Conservation (phyloP, 2,329 filamentous ascomycete species). For the Diplodia seriata region DNA sequence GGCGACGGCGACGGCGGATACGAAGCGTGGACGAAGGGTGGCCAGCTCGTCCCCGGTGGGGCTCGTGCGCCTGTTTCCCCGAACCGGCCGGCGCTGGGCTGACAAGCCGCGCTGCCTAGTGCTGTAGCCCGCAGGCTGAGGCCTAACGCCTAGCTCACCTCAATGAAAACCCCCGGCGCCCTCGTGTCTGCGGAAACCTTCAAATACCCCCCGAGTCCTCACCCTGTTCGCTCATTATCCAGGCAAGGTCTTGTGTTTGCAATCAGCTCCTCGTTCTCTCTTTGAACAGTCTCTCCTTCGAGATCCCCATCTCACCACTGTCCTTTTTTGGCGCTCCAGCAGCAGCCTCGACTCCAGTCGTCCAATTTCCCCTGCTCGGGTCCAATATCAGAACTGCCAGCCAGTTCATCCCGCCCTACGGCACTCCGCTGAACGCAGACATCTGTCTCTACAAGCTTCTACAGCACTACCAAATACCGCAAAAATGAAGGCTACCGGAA, state of each 20-base stretch:
- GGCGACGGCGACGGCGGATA: conserved; percentile 1
- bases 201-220: conserved; percentile 23
- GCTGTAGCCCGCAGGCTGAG: conserved; percentile 10
- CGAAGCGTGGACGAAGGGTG: not conserved
- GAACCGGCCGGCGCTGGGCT: conserved; percentile 27
- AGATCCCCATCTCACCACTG: conserved; percentile 22
- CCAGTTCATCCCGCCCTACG: conserved; percentile 18
- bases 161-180: conserved; percentile 16
- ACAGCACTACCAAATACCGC: conserved; percentile 34
- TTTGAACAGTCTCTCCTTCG: conserved; percentile 27
- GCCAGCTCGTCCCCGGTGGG: conserved; percentile 10
- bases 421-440: conserved; percentile 10
- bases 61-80: conserved; percentile 27
- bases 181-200: conserved; percentile 5
- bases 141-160: conserved; percentile 11
- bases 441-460: conserved; percentile 20
- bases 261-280: conserved; percentile 25
- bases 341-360: conserved; percentile 9
- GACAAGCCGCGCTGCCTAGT: conserved; percentile 26
- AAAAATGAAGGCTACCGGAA: conserved; percentile 48
- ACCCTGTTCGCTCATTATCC: not conserved
- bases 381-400: conserved; percentile 30
- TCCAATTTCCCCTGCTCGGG: not conserved
- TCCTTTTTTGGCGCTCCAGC: conserved; percentile 31
- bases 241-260: conserved; percentile 15